Base-by-base conservation (phyloP, 495 filamentous ascomycete species). In the Aspergillus hancockii region DNA sequence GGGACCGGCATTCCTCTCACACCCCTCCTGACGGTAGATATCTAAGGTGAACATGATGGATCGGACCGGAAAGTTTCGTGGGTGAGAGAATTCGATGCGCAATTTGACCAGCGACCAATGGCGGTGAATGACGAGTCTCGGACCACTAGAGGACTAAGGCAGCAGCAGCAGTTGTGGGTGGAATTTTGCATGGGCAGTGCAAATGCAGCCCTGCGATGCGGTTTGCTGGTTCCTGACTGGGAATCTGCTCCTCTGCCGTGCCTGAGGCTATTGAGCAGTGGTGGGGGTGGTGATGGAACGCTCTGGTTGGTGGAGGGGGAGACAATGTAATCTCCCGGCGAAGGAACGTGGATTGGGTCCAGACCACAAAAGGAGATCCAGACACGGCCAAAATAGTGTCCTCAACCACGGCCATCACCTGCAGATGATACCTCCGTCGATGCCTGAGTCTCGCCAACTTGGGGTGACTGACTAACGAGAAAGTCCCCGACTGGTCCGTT, bases 241-340 rank as follows among this genome's bases (percentile, higher is more conserved):
- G 9, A 4, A 36, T 10, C 1, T 10, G 13, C 34, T 36, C 32
- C 32, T 36, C 9, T 14, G 46, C 62, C 55, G 52, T 65, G 63
- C 63, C 63, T 59, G 52, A 64, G 55, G 58, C 62, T 49, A 41
- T n/a, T n/a, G n/a, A n/a, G n/a, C n/a, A n/a, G n/a, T n/a, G n/a
- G n/a, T n/a, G n/a, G n/a, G n/a, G n/a, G n/a, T n/a, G n/a, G n/a
- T n/a, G n/a, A n/a, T n/a, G n/a, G n/a, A n/a, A n/a, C n/a, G n/a
- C 31, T 50, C 14, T 66, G 60, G 63, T 67, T 67, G 52, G 61
- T 49, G 54, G 21, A 46, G 22, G 31, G 21, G 50, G 23, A 49
- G 34, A 40, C 55, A 50, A 45, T 40, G 56, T 61, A 67, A 67
- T 67, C 62, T 67, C 64, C 64, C 61, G 61, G 55, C 54, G 45